Evolutionary conservation across 129 eudicot genomes (phyloP).

Genomic region (Escallonia rubra): DNA sequence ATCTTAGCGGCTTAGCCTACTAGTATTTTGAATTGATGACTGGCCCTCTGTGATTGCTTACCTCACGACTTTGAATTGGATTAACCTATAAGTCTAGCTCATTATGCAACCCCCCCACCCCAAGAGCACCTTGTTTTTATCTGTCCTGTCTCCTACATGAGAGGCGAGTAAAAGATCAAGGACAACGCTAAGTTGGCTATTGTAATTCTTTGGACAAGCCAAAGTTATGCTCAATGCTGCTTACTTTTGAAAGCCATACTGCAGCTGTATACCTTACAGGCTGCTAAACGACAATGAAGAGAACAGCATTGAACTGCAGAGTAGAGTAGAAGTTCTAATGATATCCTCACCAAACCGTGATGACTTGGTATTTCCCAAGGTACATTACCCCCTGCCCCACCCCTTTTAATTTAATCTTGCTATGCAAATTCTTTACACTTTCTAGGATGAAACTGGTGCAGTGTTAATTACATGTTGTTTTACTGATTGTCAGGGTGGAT

Average conservation of each 20-base stretch:
- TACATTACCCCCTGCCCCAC: slow-evolving; percentile 6
- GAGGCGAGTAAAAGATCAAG: neutral
- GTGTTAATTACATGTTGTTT: neutral
- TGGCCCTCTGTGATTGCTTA: no score
- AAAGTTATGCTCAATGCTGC: slow-evolving; percentile 5
- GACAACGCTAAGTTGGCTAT: neutral
- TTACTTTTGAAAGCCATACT: slow-evolving; percentile 14
- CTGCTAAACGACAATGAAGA: slow-evolving; percentile 21
- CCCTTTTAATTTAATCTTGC: slow-evolving; percentile 4
- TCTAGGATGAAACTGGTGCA: slow-evolving; percentile 3
- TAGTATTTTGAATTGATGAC: no score
- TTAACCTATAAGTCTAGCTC: no score
- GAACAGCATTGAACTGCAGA: slow-evolving; percentile 6
- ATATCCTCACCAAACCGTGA: slow-evolving; percentile 59
- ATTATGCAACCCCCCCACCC: neutral
- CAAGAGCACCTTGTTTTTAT: neutral
- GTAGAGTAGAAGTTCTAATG: slow-evolving; percentile 52
- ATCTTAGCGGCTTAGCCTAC: no score
- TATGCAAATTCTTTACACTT: neutral
- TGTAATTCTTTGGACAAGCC: neutral
- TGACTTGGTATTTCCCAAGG: slow-evolving; percentile 75
- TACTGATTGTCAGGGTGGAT: slow-evolving; percentile 54
- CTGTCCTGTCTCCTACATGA: neutral
- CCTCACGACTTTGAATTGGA: no score
- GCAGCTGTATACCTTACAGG: slow-evolving; percentile 67